These are phyloP conservation scores for Pythium insidiosum DNA, from an alignment of 352 stramenopile genomes.

Conservation along the genomic window DNA sequence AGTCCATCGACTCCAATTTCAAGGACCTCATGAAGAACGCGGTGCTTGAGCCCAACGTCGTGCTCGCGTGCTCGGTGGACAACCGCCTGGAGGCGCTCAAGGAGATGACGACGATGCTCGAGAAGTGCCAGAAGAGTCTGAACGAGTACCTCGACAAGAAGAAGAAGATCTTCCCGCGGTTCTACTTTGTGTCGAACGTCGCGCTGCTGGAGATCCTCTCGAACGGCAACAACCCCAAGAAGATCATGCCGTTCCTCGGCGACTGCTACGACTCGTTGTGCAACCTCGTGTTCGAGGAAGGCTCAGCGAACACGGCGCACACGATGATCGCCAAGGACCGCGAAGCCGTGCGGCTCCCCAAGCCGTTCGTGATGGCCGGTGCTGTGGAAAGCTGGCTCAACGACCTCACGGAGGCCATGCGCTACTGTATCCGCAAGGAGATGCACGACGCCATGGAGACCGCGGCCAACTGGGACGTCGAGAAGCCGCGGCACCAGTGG, in stretches of 20 bases:
- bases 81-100: constrained; percentile 77
- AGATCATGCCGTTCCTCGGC: constrained; percentile 96
- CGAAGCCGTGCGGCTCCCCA: constrained; percentile 52
- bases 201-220: constrained; percentile 81
- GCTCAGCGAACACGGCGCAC: constrained; percentile 67
- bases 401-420: constrained; percentile 80
- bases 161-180: constrained; percentile 89
- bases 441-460: constrained; percentile 87
- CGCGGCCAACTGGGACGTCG: constrained; percentile 90
- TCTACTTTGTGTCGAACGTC: constrained; percentile 88
- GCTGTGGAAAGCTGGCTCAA: constrained; percentile 86
- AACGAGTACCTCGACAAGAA: constrained; percentile 90
- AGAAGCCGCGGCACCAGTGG: constrained; percentile 96
- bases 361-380: constrained; percentile 77
- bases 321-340: constrained; percentile 84
- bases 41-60: constrained; percentile 78
- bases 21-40: constrained; percentile 89
- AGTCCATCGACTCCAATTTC: constrained; percentile 87
- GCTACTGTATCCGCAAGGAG: constrained; percentile 73
- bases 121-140: constrained; percentile 85
- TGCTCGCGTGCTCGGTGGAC: constrained; percentile 65
- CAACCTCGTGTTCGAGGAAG: constrained; percentile 74
- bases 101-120: constrained; percentile 84
- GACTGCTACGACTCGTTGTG: constrained; percentile 97
- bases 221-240: constrained; percentile 93